A percentile compares a stretch with the other conserved stretches of the same genome.
Conservation (phyloP, 257 asterid species). For the Solanum commersonii region DNA sequence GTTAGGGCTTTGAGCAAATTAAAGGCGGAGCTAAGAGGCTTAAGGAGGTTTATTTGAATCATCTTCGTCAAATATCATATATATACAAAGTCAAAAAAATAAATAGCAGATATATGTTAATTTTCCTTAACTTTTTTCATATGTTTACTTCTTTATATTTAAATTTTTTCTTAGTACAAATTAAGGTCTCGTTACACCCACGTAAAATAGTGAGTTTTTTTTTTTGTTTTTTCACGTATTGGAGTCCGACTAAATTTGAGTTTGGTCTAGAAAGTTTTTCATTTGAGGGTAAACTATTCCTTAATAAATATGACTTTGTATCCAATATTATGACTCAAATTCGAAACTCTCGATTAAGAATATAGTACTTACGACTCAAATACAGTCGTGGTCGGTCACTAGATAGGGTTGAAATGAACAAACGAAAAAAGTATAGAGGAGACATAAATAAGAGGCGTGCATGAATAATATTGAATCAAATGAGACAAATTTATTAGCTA, state of each 20-base stretch:
- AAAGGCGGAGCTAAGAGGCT: not conserved
- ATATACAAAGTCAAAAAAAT: not conserved
- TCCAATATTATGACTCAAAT: not conserved
- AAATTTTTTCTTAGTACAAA: not conserved
- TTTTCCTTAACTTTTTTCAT: rapidly evolving
- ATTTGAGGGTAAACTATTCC: not conserved
- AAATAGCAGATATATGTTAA: too few species aligned
- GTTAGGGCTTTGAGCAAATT: not conserved
- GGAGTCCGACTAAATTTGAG: not conserved
- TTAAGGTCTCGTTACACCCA: not conserved
- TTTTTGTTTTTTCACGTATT: not conserved
- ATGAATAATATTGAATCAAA: not conserved
- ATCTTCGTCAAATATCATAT: not conserved
- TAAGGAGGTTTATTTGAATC: not conserved
- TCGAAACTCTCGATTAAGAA: not conserved
- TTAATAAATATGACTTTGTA: not conserved
- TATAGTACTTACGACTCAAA: not conserved
- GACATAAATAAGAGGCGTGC: not conserved
- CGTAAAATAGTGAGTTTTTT: rapidly evolving
- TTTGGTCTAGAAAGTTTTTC: rapidly evolving
- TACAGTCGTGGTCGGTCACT: not conserved
- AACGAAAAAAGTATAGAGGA: not conserved
- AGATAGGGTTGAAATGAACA: not conserved
- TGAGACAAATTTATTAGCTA: not conserved
- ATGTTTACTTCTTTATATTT: not conserved